These are phyloP conservation scores for Silybum marianum DNA, from an alignment of 129 eudicot species.

Conservation along the genomic window DNA sequence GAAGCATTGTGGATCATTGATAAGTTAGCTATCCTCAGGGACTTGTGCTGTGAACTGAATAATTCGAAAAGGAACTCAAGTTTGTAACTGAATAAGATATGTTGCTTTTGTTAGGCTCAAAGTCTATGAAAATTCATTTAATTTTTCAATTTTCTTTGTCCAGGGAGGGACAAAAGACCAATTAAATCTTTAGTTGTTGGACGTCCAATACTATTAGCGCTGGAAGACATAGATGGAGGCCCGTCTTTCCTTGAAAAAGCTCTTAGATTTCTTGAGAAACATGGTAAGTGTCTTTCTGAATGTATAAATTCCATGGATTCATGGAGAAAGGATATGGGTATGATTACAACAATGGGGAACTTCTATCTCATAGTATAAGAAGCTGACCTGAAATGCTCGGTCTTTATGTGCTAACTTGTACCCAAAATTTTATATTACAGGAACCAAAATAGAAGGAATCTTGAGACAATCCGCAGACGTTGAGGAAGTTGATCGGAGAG, in stretches of 20 bases:
- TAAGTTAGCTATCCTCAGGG: background rate
- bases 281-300: conserved; percentile 50
- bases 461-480: conserved; percentile 91
- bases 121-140: background rate
- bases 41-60: background rate
- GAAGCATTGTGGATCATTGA: background rate
- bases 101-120: conserved; percentile 3
- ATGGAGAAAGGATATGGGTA: background rate
- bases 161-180: conserved; percentile 89
- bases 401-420: background rate
- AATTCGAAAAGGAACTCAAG: background rate
- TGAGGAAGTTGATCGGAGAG: conserved; percentile 94
- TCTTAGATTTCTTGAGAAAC: conserved; percentile 84
- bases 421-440: conserved; percentile 37
- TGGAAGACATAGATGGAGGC: conserved; percentile 96
- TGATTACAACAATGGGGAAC: background rate
- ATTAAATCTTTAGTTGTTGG: conserved; percentile 93
- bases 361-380: background rate
- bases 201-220: conserved; percentile 87
- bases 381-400: background rate
- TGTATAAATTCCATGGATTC: background rate
- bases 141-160: conserved; percentile 3
- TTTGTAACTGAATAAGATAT: background rate
- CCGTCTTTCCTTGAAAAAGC: conserved; percentile 97
- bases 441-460: conserved; percentile 85